Percentiles rank a stretch among this genome's conserved stretches.
Conservation (phyloP, 805 yeast species). For the Ogataea pini region DNA sequence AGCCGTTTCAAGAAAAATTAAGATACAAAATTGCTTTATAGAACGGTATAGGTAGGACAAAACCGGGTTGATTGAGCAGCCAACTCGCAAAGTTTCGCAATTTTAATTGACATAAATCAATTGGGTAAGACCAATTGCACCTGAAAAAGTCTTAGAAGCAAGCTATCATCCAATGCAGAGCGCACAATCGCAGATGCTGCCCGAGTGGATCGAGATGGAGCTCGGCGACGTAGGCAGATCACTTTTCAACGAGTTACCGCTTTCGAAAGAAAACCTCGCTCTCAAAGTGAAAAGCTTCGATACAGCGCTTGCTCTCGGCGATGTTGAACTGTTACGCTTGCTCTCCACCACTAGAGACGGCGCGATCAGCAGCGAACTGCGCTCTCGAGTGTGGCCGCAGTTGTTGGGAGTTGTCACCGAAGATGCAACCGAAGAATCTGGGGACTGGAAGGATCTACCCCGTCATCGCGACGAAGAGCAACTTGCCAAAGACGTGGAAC, state of each 20-base stretch:
- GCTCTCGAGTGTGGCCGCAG: slow-evolving; percentile 54
- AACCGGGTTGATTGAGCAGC: neutral
- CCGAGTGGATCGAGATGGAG: slow-evolving; percentile 56
- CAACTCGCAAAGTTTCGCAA: neutral
- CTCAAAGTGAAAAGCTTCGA: slow-evolving; percentile 40
- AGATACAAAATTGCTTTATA: neutral
- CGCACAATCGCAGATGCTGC: slow-evolving; percentile 12
- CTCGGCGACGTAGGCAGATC: slow-evolving; percentile 47
- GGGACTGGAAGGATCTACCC: slow-evolving; percentile 31
- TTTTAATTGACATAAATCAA: neutral
- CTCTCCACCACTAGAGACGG: slow-evolving; percentile 50
- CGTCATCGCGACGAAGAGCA: slow-evolving; percentile 77
- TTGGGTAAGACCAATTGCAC: neutral
- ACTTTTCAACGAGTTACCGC: slow-evolving; percentile 45
- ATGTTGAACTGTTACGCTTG: slow-evolving; percentile 31
- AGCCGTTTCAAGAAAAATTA: neutral
- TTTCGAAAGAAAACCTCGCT: slow-evolving; percentile 40
- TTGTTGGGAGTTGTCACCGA: slow-evolving; percentile 39
- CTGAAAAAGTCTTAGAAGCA: neutral
- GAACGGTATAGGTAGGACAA: neutral
- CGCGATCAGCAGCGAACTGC: slow-evolving; percentile 40
- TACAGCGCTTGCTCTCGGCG: slow-evolving; percentile 38
- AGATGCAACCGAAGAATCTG: slow-evolving; percentile 2
- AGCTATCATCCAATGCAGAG: neutral
- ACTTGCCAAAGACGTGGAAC: slow-evolving; percentile 70